Percentiles rank a stretch among this genome's conserved stretches.
Evolutionary conservation across 345 rosid species (phyloP).

Genomic region (Citrus sp.): DNA sequence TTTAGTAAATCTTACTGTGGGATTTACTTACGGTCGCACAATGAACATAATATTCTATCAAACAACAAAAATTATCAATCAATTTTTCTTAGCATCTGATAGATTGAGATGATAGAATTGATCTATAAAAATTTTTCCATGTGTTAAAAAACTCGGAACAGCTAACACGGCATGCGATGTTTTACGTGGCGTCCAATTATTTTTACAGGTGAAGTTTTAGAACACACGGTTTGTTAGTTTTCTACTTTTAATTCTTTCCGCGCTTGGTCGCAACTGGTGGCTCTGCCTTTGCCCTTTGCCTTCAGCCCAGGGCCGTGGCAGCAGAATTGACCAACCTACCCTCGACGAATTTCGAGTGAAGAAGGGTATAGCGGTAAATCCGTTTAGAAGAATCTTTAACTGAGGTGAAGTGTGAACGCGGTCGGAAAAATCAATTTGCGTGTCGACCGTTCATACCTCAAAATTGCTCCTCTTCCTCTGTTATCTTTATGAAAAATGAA

Average conservation of each 20-base stretch:
- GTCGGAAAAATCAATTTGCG: fast-evolving
- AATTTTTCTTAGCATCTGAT: no score
- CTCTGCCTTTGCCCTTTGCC: background rate
- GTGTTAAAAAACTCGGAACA: background rate
- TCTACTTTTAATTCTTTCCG: no score
- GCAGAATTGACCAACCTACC: background rate
- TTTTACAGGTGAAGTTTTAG: background rate
- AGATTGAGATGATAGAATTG: no score
- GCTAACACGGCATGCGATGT: background rate
- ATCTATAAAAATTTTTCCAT: no score
- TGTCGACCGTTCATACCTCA: no score
- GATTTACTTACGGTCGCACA: no score
- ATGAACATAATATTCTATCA: no score
- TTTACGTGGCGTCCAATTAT: background rate
- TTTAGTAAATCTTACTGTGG: no score
- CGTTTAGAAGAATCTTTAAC: background rate
- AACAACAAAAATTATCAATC: no score
- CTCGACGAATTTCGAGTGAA: background rate
- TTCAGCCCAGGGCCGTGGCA: background rate
- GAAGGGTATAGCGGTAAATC: background rate
- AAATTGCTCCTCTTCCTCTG: no score
- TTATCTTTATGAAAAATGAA: background rate
- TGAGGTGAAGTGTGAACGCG: background rate
- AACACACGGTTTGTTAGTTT: background rate
- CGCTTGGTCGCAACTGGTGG: background rate